Evolutionary conservation across 83 land plant species (phyloP).

Genomic region (Larix sibirica): DNA sequence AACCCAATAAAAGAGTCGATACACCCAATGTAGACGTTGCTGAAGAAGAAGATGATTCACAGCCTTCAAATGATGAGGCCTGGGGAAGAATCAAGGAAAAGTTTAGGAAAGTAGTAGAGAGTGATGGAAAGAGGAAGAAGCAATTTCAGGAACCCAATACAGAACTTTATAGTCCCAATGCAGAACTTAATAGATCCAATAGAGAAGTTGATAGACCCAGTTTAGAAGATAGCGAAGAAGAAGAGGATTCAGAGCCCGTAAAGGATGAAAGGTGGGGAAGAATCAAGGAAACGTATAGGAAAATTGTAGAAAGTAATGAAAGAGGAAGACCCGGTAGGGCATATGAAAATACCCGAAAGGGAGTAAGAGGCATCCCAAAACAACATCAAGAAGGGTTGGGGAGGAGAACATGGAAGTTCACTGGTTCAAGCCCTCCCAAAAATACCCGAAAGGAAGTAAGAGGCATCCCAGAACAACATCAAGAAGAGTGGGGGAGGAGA

Average conservation of each 20-base stretch:
- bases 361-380: conserved; percentile 30
- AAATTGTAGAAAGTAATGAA: conserved; percentile 8
- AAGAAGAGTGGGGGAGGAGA: conserved; percentile 63
- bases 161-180: neutral
- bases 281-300: conserved; percentile 31
- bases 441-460: conserved; percentile 18
- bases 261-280: conserved; percentile 60
- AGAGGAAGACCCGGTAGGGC: conserved; percentile 18
- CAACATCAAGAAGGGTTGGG: conserved; percentile 62
- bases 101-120: conserved; percentile 13
- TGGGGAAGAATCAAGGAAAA: conserved; percentile 50
- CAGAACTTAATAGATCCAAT: neutral
- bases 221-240: conserved; percentile 10
- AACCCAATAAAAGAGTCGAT: neutral
- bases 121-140: conserved; percentile 12
- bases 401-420: conserved; percentile 43
- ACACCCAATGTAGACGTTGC: neutral
- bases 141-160: neutral
- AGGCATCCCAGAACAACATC: conserved; percentile 38
- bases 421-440: conserved; percentile 55
- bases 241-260: conserved; percentile 27
- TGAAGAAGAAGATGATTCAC: conserved; percentile 23
- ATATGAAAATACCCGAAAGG: conserved; percentile 13
- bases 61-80: conserved; percentile 44
- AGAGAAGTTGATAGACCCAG: neutral